Evolutionary conservation across 345 rosid species (phyloP), one percentile per base, ranked within the genome.

Genomic region (Corchorus capsularis): DNA sequence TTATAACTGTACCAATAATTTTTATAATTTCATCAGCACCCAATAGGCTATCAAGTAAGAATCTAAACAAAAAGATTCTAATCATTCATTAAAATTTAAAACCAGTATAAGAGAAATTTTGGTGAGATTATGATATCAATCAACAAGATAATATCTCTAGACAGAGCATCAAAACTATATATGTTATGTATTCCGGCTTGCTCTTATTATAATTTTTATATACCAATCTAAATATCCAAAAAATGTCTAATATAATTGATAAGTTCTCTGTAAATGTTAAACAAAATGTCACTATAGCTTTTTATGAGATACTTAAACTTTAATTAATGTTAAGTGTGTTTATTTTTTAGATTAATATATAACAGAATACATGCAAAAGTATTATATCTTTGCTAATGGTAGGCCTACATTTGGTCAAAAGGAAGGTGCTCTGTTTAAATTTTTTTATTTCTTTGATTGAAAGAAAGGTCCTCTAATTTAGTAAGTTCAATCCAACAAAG

Each of bases 391-490:
- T 67, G 37, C 1, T 67, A 46, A 67, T 67, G 71, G 71, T 67
- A 67, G 71, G 55, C 39, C 37, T 20, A 9, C 19, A 16, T 17
- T 34, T 16, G 46, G 73, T 69, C 73, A 35, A 69, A 69, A 69
- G 73, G 52, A 52, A 35, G 73, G 45, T 52, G 43, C 72, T 68
- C 57, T 68, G 13, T 45, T 2, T 47, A 9, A 8, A 8, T 4
- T 47, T 49, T 49, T 49, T 49, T 49, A 10, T 49, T 49, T 49
- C 53, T 49, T 49, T 49, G 4, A 49, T 49, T 2, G 53, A 49
- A 49, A 49, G 53, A 13, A 49, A 49, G 53, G 53, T 49, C 4
- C 53, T 49, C 4, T 49, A 12, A 32, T 60, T 60, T 27, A 10
- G 6, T 57, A 14, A 57, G 35, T 60, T 60, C 63, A 13, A 60